Base-by-base conservation (phyloP, 1,139 yeast genomes). In the Meyerozyma smithsonii region DNA sequence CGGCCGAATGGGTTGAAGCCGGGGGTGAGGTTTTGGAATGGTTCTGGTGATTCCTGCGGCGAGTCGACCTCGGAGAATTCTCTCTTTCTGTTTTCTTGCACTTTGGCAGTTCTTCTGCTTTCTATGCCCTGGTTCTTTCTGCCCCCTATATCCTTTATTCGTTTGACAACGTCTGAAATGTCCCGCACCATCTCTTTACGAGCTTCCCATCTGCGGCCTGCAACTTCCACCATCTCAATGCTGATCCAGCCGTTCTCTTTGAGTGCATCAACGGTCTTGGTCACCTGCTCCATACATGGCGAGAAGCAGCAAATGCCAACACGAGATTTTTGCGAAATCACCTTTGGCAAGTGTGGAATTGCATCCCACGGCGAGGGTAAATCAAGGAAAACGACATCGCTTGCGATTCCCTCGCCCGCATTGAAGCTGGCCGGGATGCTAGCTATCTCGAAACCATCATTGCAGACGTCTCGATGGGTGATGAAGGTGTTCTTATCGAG, bases 361-460 rank as follows among this genome's bases (percentile, higher is more conserved):
- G 98, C 98, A 20, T 81, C 81, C 97, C 98, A 92, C 4, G 99
- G 98, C 5, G 96, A 83, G 1, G 99, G 99, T 38, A 94, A 72
- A 58, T 94, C 99, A 48, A 94, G 72, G 54, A 94, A 94, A 0
- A 92, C 79, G 2, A 83, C 81, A 41, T 83, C 81, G 0, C 87
- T 95, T 28, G 72, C 60, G 8, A 82, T 53, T 2, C 51, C 50
- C 3, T 48, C 61, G 36, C 45, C 43, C 8, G 46, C 38, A 20
- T 52, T 57, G 33, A 68, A 67, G 2, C 53, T 49, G 14, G 61
- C 68, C 3, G 70, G 69, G 5, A 64, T 47, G 11, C 46, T 40
- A 2, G 60, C 66, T 14, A 87, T 66, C 25, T 68, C 74, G 58
- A 94, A 94, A 1, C 98, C 98, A 47, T 81, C 78, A 42, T 77